These are phyloP conservation scores for Zelonia costaricensis DNA, from an alignment of 208 protist genomes.

Conservation along the genomic window DNA sequence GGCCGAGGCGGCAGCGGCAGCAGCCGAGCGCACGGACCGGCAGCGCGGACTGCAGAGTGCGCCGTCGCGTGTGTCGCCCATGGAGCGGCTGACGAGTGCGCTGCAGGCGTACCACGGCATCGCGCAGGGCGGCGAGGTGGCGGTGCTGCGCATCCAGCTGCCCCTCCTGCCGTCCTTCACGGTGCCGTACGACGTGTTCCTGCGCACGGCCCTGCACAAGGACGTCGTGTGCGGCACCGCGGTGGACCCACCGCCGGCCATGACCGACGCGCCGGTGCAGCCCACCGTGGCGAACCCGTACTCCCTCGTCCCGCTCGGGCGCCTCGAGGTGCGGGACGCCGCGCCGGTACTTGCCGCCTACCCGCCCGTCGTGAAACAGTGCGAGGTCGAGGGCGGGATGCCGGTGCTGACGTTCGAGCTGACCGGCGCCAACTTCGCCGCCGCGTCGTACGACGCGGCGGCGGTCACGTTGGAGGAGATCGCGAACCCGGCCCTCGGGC, in stretches of 20 bases:
- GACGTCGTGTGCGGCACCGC: conserved; percentile 77
- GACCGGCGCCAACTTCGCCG: conserved; percentile 47
- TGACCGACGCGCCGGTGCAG: conserved; percentile 5
- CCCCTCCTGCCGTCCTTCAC: conserved; percentile 53
- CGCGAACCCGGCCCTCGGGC: conserved; percentile 47
- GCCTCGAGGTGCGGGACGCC: conserved; percentile 67
- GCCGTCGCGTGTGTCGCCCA: conserved; percentile 20
- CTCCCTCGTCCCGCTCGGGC: conserved; percentile 59
- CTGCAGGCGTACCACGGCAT: conserved; percentile 54
- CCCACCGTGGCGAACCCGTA: conserved; percentile 35
- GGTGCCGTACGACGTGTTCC: conserved; percentile 63
- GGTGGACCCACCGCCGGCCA: conserved; percentile 29
- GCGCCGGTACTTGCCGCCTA: conserved; percentile 39
- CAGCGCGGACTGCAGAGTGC: conserved; percentile 19
- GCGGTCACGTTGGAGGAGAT: conserved; percentile 72
- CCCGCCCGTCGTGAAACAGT: conserved; percentile 78
- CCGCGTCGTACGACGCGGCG: conserved; percentile 21
- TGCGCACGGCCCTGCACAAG: conserved; percentile 83
- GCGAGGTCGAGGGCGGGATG: conserved; percentile 81
- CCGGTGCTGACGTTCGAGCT: conserved; percentile 67
- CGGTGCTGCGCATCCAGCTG: conserved; percentile 65
- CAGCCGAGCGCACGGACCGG: conserved; percentile 5
- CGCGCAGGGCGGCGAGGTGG: conserved; percentile 37
- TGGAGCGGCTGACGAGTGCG: conserved; percentile 40
- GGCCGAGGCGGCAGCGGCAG: conserved; percentile 22